Evolutionary conservation across 148 eudicot species (phyloP).

Genomic region (Arctostaphylos glauca): DNA sequence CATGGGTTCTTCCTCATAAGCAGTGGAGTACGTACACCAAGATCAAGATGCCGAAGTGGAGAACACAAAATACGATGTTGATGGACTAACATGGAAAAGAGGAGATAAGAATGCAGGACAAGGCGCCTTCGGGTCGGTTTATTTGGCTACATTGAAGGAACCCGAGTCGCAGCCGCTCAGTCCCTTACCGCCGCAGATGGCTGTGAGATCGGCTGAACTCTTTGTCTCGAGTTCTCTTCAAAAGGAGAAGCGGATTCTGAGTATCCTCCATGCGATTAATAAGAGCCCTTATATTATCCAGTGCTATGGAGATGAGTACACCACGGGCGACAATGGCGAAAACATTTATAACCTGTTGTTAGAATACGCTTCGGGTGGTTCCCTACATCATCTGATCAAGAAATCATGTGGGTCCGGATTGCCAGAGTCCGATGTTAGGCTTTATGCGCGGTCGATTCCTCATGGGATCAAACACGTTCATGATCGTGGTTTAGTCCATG

Average conservation of each 20-base stretch:
- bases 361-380: slow-evolving; percentile 48
- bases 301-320: slow-evolving; percentile 40
- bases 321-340: slow-evolving; percentile 21
- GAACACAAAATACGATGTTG: background rate
- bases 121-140: slow-evolving; percentile 40
- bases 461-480: slow-evolving; percentile 36
- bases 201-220: slow-evolving; percentile 37
- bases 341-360: slow-evolving; percentile 35
- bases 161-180: slow-evolving; percentile 11
- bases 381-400: slow-evolving; percentile 30
- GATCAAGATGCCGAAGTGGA: background rate
- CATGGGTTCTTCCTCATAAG: background rate
- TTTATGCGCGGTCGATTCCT: slow-evolving; percentile 29
- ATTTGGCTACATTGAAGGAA: slow-evolving; percentile 31
- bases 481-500: slow-evolving; percentile 30
- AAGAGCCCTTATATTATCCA: slow-evolving; percentile 28
- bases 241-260: slow-evolving; percentile 32
- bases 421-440: slow-evolving; percentile 27
- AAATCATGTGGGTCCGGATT: slow-evolving; percentile 26
- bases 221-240: slow-evolving; percentile 30
- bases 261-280: slow-evolving; percentile 15
- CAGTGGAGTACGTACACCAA: background rate
- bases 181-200: slow-evolving; percentile 27
- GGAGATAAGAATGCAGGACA: slow-evolving; percentile 33
- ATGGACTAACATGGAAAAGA: slow-evolving; percentile 37